Percentiles rank a stretch among this genome's conserved stretches.
Conservation (phyloP, 805 yeast species). For the Candida methanosorbosa region DNA sequence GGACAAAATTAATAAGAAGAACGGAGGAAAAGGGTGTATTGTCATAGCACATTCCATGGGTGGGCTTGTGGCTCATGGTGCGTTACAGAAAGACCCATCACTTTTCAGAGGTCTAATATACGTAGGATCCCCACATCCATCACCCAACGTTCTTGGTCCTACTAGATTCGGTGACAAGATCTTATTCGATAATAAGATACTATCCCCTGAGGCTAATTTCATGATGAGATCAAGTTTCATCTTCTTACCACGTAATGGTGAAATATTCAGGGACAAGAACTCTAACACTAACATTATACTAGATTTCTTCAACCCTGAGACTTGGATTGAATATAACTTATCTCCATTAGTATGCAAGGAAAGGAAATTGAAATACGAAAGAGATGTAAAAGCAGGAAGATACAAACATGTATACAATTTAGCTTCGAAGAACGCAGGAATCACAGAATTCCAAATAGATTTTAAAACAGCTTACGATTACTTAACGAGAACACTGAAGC, state of each 20-base stretch:
- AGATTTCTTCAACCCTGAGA: constrained; percentile 73
- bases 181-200: constrained; percentile 58
- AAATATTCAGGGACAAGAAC: constrained; percentile 56
- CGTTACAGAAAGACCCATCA: constrained; percentile 57
- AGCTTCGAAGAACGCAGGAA: constrained; percentile 1
- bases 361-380: constrained; percentile 8
- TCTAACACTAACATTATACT: constrained; percentile 52
- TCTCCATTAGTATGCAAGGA: constrained; percentile 59
- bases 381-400: not conserved
- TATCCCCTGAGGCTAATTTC: constrained; percentile 77
- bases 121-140: constrained; percentile 77
- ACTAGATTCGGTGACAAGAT: constrained; percentile 76
- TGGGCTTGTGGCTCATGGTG: constrained; percentile 77
- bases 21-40: constrained; percentile 49
- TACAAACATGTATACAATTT: not conserved
- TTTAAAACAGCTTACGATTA: constrained; percentile 59
- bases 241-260: constrained; percentile 70
- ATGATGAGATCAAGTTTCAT: constrained; percentile 80
- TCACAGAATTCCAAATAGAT: constrained; percentile 21
- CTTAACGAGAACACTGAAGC: constrained; percentile 47
- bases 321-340: constrained; percentile 69
- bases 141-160: constrained; percentile 84
- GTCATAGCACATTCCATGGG: constrained; percentile 94
- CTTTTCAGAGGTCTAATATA: constrained; percentile 70
- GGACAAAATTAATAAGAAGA: constrained; percentile 30